Base-by-base conservation (phyloP, 2,329 filamentous ascomycete genomes). In the Fusarium sp. region DNA sequence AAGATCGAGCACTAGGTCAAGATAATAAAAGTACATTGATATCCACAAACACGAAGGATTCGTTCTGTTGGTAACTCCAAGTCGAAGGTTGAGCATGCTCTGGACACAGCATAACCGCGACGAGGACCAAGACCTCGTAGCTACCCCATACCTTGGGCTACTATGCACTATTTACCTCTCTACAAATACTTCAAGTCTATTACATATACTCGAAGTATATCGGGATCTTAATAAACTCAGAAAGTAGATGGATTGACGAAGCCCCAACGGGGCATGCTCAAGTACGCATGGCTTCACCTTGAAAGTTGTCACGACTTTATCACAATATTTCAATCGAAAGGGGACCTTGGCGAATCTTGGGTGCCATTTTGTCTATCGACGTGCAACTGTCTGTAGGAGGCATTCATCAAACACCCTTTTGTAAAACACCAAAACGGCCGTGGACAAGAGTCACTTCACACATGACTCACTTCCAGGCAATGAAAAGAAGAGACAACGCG, bases 1-100 rank as follows among this genome's bases (percentile, higher is more conserved):
- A 99, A 99, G 86, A 95, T 99, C 73, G 81, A 84, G 48, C 82
- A 83, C 57, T 83, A 79, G 57, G 54, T 51, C n/a, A 38, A 47
- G 51, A 76, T 42, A 63, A 67, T 36, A 66, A 73, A 70, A 55
- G 54, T 52, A 63, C 35, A 49, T 22, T 49, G n/a, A 36, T 28
- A 18, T 39, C 18, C 18, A 38, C 22, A 2, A 31, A 55, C 17
- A n/a, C 4, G 11, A 54, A 39, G 51, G 8, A 39, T 39, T 24
- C 24, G 24, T 39, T 28, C 22, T 28, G 24, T 17, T 39, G 35
- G 51, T 28, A 18, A 39, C 20, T 35, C 8, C 14, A 39, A 39
- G 9, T 22, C 33, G 17, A 63, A 6, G 14, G 22, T 18, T n/a
- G 57, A 17, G 20, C 35, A 38, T 12, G 54, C 18, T 15, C 24